Percentiles rank a stretch among this genome's conserved stretches.
phyloP scores from a whole-genome alignment of 805 yeast genomes.

The Cyberlindnera nakhonratchasimensis region DNA sequence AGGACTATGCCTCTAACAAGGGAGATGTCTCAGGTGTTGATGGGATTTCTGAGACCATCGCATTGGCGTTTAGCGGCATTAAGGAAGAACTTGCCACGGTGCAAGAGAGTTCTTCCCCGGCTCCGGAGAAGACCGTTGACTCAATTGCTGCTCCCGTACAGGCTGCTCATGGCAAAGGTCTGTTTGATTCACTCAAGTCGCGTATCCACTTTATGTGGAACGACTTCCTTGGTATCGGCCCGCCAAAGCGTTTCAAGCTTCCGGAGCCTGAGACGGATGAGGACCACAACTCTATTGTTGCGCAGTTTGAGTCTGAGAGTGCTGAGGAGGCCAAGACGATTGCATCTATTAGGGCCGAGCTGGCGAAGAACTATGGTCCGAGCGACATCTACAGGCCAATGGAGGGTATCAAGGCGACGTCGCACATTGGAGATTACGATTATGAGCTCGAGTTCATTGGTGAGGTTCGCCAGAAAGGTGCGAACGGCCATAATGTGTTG shows the following conservation, averaged over 20 bases:
- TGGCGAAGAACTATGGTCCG: constrained; percentile 48
- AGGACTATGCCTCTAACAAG: constrained; percentile 37
- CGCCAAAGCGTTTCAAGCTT: constrained; percentile 12
- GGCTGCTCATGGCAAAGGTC: constrained; percentile 1
- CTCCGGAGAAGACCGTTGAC: neutral
- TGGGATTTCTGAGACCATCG: neutral
- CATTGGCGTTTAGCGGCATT: constrained; percentile 1
- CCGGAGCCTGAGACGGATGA: constrained; percentile 18
- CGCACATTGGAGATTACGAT: constrained; percentile 63
- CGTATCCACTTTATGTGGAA: constrained; percentile 14
- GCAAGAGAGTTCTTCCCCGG: neutral
- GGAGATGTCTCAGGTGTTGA: neutral
- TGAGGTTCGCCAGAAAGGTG: constrained; percentile 52
- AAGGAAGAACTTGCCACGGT: constrained; percentile 1
- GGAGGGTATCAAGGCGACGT: constrained; percentile 43
- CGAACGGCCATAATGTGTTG: constrained; percentile 40
- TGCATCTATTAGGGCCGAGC: constrained; percentile 5
- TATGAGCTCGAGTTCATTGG: constrained; percentile 62
- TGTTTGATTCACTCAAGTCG: constrained; percentile 13
- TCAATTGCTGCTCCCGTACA: constrained; percentile 1
- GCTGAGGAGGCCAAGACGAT: constrained; percentile 4
- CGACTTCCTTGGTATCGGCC: constrained; percentile 23
- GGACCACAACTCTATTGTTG: constrained; percentile 11
- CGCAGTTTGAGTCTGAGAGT: constrained; percentile 10
- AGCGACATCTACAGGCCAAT: constrained; percentile 62